Conservation (phyloP, 768 basidiomycete genomes). For the Tylopilus felleus region DNA sequence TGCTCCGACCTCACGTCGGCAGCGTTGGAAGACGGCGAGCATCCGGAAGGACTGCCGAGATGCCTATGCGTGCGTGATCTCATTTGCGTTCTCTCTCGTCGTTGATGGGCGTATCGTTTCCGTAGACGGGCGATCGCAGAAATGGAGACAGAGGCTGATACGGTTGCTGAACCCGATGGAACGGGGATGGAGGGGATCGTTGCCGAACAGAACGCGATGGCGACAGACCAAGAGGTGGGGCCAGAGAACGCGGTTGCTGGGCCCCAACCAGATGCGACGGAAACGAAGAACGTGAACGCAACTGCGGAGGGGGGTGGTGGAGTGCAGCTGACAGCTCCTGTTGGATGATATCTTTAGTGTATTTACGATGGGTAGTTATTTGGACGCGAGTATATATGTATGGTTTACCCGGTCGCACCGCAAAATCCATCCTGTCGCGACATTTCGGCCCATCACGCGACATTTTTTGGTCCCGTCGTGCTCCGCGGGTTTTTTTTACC, state of each 20-base stretch:
- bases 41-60: slow-evolving; percentile 55
- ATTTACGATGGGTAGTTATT: background rate
- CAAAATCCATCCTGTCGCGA: too few relatives aligned
- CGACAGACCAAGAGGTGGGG: background rate
- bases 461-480: too few relatives aligned
- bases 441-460: too few relatives aligned
- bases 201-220: background rate
- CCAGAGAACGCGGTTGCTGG: background rate
- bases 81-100: background rate
- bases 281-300: background rate
- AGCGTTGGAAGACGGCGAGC: slow-evolving; percentile 56
- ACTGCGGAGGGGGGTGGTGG: background rate
- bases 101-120: background rate
- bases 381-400: background rate
- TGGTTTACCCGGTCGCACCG: too few relatives aligned
- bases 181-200: slow-evolving; percentile 8
- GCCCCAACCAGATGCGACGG: background rate
- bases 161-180: slow-evolving; percentile 2
- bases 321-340: slow-evolving; percentile 1
- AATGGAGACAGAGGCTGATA: slow-evolving; percentile 42
- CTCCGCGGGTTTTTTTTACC: too few relatives aligned
- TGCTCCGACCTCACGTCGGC: slow-evolving; percentile 44
- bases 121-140: slow-evolving; percentile 43
- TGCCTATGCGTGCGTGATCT: slow-evolving; percentile 55
- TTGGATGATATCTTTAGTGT: slow-evolving; percentile 13